Evolutionary conservation across 2,329 filamentous ascomycete species (phyloP).

Genomic region (Pochonia chlamydosporia): DNA sequence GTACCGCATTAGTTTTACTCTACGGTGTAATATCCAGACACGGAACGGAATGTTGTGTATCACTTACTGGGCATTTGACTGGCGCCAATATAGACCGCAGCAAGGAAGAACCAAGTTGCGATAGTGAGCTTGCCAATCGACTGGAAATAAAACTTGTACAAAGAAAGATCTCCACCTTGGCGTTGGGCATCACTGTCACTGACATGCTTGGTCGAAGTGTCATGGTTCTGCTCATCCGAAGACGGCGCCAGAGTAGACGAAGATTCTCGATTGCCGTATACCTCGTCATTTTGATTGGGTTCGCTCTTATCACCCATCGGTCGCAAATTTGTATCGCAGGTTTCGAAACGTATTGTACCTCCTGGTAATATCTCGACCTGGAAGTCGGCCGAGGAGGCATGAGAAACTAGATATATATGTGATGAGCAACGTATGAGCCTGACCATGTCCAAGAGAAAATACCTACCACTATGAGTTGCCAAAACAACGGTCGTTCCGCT

Average conservation of each 20-base stretch:
- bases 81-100: conserved; percentile 1
- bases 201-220: neutral
- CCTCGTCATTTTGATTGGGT: no score
- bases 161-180: conserved; percentile 5
- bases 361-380: no score
- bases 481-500: conserved; percentile 1
- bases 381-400: no score
- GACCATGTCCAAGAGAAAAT: neutral
- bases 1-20: neutral
- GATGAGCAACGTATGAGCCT: neutral
- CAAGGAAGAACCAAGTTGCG: conserved; percentile 3
- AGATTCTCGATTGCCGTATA: no score
- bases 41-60: neutral
- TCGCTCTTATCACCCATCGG: no score
- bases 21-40: conserved; percentile 2
- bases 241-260: no score
- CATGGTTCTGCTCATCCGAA: neutral
- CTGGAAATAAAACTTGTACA: conserved; percentile 8
- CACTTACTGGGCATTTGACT: conserved; percentile 2
- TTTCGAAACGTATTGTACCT: no score
- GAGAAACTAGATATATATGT: neutral
- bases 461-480: conserved; percentile 5
- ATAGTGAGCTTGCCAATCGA: conserved; percentile 2
- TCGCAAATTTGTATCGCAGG: no score
- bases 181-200: neutral